These are phyloP conservation scores for Chloromonas sp. DNA, from an alignment of 163 green algal genomes.

Conservation along the genomic window DNA sequence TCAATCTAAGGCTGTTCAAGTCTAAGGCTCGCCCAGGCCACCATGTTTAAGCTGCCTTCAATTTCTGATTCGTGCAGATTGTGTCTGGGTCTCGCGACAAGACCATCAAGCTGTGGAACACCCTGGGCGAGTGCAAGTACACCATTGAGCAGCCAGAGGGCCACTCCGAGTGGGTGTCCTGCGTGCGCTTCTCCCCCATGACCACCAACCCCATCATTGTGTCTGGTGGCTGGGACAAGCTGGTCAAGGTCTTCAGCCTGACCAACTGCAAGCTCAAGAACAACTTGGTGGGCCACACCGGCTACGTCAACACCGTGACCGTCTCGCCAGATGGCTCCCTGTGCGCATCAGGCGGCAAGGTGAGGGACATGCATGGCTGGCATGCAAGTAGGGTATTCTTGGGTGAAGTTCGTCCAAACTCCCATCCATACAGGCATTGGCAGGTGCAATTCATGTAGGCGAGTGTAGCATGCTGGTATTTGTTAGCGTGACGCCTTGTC, in stretches of 20 bases:
- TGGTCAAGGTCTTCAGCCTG: constrained; percentile 95
- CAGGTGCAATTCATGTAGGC: no score
- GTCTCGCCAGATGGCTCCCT: constrained; percentile 98
- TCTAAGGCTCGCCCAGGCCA: no score
- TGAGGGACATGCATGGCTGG: constrained; percentile 6
- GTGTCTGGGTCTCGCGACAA: constrained; percentile 95
- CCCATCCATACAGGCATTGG: no score
- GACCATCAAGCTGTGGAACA: constrained; percentile 99
- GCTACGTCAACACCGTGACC: constrained; percentile 96
- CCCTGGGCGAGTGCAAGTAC: constrained; percentile 99
- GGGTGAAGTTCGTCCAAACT: no score
- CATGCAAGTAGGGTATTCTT: no score
- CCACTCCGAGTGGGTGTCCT: constrained; percentile 94
- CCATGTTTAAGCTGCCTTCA: no score
- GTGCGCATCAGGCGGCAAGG: constrained; percentile 95
- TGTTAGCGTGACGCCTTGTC: no score
- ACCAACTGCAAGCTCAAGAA: constrained; percentile 97
- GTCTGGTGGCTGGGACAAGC: constrained; percentile 90
- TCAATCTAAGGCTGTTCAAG: no score
- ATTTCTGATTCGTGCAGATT: constrained; percentile 65
- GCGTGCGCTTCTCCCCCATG: constrained; percentile 96
- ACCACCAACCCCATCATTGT: constrained; percentile 94
- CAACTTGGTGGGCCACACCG: constrained; percentile 92
- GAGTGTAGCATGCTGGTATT: no score
- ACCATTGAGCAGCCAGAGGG: constrained; percentile 90